These are phyloP conservation scores for Fusarium setosum DNA, from an alignment of 2,329 filamentous ascomycete species.

Conservation along the genomic window DNA sequence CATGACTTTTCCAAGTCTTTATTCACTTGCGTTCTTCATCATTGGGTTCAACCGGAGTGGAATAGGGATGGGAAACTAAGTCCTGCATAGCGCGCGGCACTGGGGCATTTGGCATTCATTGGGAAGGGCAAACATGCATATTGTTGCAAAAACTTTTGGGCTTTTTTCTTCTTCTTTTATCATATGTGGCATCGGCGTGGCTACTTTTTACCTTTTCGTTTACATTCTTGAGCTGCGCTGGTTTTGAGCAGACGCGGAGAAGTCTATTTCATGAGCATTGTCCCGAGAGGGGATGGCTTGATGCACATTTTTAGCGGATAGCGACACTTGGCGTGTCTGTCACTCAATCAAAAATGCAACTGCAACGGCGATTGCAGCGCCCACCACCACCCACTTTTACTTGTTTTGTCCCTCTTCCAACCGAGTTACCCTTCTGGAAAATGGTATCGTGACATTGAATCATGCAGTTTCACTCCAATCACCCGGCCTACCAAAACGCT, in stretches of 20 bases:
- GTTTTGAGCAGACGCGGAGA: slow-evolving; percentile 10
- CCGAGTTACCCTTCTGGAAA: too few relatives aligned
- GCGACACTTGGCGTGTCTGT: slow-evolving; percentile 20
- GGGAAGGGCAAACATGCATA: too few relatives aligned
- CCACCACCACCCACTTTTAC: background rate
- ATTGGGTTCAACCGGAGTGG: slow-evolving; percentile 13
- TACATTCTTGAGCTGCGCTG: slow-evolving; percentile 34
- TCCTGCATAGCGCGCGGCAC: slow-evolving; percentile 18
- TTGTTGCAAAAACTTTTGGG: too few relatives aligned
- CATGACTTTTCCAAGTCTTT: too few relatives aligned
- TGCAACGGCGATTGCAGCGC: slow-evolving; percentile 23
- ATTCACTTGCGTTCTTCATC: slow-evolving; percentile 6
- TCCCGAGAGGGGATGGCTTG: slow-evolving; percentile 15
- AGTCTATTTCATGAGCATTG: slow-evolving; percentile 23
- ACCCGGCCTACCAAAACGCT: slow-evolving; percentile 11
- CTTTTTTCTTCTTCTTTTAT: too few relatives aligned
- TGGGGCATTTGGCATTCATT: too few relatives aligned
- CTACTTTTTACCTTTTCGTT: slow-evolving; percentile 28
- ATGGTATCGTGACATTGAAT: slow-evolving; percentile 8
- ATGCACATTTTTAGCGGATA: slow-evolving; percentile 16
- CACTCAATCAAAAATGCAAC: slow-evolving; percentile 3
- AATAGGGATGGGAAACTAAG: background rate
- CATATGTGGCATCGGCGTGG: slow-evolving; percentile 15
- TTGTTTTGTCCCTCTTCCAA: too few relatives aligned
- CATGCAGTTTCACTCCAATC: slow-evolving; percentile 1